phyloP scores from a whole-genome alignment of 768 basidiomycete genomes.

The Russula ochroleuca region DNA sequence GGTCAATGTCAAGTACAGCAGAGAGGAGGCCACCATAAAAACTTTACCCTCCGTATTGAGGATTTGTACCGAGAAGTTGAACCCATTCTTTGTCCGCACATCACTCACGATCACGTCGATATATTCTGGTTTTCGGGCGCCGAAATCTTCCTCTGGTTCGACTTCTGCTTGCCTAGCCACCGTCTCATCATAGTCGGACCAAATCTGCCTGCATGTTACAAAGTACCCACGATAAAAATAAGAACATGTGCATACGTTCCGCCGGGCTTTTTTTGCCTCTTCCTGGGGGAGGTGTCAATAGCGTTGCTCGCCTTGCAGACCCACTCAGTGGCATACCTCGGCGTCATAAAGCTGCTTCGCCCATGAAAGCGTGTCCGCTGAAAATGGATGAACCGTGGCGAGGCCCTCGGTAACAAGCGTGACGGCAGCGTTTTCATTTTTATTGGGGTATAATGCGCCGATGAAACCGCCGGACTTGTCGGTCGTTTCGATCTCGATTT shows the following conservation, averaged over 20 bases:
- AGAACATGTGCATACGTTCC: constrained; percentile 54
- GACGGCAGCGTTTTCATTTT: constrained; percentile 81
- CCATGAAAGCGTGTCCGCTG: constrained; percentile 80
- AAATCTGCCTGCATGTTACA: constrained; percentile 52
- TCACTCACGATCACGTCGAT: constrained; percentile 91
- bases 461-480: constrained; percentile 98
- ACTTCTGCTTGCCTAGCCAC: constrained; percentile 54
- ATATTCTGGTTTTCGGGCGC: constrained; percentile 74
- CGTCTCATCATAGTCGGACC: constrained; percentile 78
- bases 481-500: constrained; percentile 83
- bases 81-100: constrained; percentile 65
- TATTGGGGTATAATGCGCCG: constrained; percentile 79
- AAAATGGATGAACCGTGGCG: constrained; percentile 83
- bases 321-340: constrained; percentile 51
- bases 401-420: constrained; percentile 82
- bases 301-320: background rate
- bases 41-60: constrained; percentile 78
- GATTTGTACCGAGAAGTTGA: constrained; percentile 89
- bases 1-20: background rate
- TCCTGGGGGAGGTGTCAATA: constrained; percentile 40
- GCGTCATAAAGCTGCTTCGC: constrained; percentile 75
- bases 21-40: constrained; percentile 20
- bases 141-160: constrained; percentile 43
- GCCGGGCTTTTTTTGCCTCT: constrained; percentile 75
- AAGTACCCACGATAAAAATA: background rate